Conservation (phyloP, 2,329 filamentous ascomycete genomes). For the Pestalotiopsis sp. region DNA sequence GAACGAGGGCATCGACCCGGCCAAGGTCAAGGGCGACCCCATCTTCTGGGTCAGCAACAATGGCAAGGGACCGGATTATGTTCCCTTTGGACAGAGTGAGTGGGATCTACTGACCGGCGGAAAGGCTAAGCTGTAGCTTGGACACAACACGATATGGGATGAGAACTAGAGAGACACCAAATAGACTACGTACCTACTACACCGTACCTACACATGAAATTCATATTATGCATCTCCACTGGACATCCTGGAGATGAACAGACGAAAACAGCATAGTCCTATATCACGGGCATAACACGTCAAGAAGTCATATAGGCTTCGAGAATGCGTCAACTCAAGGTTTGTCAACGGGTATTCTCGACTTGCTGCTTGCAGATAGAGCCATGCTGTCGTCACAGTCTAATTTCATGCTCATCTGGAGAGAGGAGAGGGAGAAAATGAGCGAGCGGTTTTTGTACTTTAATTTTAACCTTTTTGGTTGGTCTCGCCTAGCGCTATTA, state of each 20-base stretch:
- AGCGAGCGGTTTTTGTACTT: no score
- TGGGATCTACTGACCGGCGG: conserved; percentile 54
- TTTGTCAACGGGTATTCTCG: no score
- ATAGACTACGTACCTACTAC: not conserved
- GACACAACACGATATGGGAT: not conserved
- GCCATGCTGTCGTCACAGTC: not conserved
- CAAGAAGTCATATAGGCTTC: no score
- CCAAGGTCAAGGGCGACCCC: conserved; percentile 42
- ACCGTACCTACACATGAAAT: not conserved
- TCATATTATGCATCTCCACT: no score
- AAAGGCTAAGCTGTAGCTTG: conserved; percentile 42
- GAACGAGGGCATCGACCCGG: conserved; percentile 64
- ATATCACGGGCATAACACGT: no score
- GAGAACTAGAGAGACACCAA: not conserved
- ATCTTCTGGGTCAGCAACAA: conserved; percentile 59
- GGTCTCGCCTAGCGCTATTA: not conserved
- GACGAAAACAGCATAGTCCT: no score
- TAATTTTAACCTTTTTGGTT: not conserved
- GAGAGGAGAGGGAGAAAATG: not conserved
- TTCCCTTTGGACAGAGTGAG: conserved; percentile 57
- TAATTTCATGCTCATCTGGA: not conserved
- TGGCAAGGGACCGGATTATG: conserved; percentile 55
- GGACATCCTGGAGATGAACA: no score
- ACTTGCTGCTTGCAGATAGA: not conserved
- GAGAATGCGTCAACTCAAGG: no score